A percentile compares a stretch with the other conserved stretches of the same genome.
Evolutionary conservation across 2,329 filamentous ascomycete genomes (phyloP).

Genomic region (Sclerotinia sclerotiorum): DNA sequence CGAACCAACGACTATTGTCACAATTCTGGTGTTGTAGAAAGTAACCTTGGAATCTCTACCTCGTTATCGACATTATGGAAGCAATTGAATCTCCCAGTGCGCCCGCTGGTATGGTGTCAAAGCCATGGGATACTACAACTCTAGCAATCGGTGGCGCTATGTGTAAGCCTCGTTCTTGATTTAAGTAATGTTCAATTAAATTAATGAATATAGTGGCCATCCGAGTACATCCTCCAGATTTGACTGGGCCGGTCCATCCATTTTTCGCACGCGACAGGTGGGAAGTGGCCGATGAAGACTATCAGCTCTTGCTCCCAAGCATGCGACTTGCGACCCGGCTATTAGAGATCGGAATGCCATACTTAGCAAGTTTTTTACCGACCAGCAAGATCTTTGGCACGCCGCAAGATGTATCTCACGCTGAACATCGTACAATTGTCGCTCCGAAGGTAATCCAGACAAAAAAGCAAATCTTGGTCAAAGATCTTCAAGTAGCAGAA

Average conservation of each 20-base stretch:
- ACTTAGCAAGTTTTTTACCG: constrained; percentile 33
- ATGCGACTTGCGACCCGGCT: constrained; percentile 35
- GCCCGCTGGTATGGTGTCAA: not conserved
- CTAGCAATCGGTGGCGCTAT: constrained; percentile 11
- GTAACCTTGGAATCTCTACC: not conserved
- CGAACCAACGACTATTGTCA: not conserved
- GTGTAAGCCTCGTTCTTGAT: not conserved
- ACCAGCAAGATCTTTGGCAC: constrained; percentile 22
- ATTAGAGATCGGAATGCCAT: constrained; percentile 31
- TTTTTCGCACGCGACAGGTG: constrained; percentile 31
- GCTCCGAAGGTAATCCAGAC: constrained; percentile 18
- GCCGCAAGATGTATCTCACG: not conserved
- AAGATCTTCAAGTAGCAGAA: constrained; percentile 24
- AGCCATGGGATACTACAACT: constrained; percentile 17
- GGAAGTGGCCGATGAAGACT: constrained; percentile 30
- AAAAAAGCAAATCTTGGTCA: not conserved
- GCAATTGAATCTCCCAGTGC: not conserved
- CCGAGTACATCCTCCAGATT: constrained; percentile 5
- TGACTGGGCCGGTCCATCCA: constrained; percentile 24
- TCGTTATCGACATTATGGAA: not conserved
- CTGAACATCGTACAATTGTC: not conserved
- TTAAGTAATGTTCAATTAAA: not conserved
- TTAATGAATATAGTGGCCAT: not conserved
- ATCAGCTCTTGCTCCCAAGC: constrained; percentile 31
- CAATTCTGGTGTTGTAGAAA: not conserved